Percentiles rank a stretch among this genome's conserved stretches.
These are phyloP conservation scores for Linnemannia elongata DNA, from an alignment of 192 early-diverging fungal species.

Conservation along the genomic window DNA sequence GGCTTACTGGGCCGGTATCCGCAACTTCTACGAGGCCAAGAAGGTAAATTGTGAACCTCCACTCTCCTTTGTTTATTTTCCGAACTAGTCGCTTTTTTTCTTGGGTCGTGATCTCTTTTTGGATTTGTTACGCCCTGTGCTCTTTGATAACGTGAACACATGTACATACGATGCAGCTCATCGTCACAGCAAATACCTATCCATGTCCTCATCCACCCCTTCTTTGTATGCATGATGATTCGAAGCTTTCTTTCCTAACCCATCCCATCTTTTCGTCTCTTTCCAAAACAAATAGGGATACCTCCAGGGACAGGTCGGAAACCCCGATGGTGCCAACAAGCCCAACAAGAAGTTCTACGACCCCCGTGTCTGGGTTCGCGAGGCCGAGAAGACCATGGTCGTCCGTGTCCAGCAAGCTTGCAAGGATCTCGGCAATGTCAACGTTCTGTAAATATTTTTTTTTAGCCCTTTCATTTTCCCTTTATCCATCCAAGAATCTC, in stretches of 20 bases:
- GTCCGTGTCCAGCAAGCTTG: slow-evolving; percentile 85
- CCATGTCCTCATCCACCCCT: not conserved
- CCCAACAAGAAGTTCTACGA: slow-evolving; percentile 99
- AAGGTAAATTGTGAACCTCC: slow-evolving; percentile 14
- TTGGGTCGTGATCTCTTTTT: no score
- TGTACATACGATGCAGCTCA: not conserved
- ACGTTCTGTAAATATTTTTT: slow-evolving; percentile 63
- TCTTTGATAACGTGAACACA: no score
- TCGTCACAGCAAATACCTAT: slow-evolving; percentile 1
- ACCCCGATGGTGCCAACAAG: slow-evolving; percentile 93
- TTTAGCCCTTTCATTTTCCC: not conserved
- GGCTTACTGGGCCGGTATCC: slow-evolving; percentile 91
- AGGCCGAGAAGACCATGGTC: slow-evolving; percentile 89
- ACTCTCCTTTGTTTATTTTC: not conserved
- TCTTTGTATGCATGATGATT: not conserved
- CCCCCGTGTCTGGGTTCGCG: slow-evolving; percentile 91
- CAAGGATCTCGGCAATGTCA: slow-evolving; percentile 80
- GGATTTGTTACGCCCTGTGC: no score
- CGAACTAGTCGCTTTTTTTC: not conserved
- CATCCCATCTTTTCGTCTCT: no score
- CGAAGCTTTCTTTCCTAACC: not conserved
- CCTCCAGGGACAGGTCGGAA: slow-evolving; percentile 91
- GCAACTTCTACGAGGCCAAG: slow-evolving; percentile 68
- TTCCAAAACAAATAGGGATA: slow-evolving; percentile 74
- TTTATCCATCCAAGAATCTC: no score